phyloP scores from a whole-genome alignment of 2,329 filamentous ascomycete species.

The Trichoderma endophyticum region DNA sequence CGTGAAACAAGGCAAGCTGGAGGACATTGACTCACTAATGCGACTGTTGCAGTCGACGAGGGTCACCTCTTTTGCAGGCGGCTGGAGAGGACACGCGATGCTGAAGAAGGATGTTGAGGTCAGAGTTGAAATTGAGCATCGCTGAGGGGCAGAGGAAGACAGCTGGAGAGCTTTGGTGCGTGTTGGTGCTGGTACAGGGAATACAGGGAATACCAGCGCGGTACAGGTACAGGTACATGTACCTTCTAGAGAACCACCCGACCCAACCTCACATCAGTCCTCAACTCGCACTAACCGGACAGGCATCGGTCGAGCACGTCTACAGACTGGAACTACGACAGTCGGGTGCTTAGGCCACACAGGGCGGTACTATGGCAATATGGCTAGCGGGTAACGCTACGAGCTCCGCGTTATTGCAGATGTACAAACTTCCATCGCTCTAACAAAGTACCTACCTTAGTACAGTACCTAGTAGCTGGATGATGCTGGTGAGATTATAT shows the following conservation, averaged over 20 bases:
- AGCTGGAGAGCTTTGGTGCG: not conserved
- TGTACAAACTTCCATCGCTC: not conserved
- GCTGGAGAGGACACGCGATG: not conserved
- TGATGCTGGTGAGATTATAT: not conserved
- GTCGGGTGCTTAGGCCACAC: too few species aligned
- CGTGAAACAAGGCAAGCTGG: not conserved
- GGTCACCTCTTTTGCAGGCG: not conserved
- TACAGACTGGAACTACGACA: too few species aligned
- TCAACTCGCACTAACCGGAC: not conserved
- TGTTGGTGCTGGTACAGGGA: not conserved
- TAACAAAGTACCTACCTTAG: not conserved
- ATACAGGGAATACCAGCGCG: not conserved
- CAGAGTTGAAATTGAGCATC: not conserved
- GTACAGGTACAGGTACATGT: not conserved
- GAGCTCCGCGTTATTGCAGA: not conserved
- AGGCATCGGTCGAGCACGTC: not conserved
- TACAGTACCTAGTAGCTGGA: not conserved
- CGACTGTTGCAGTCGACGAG: not conserved
- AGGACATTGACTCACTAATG: not conserved
- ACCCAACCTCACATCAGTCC: not conserved
- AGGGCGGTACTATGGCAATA: too few species aligned
- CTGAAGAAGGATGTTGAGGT: not conserved
- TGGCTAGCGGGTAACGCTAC: not conserved
- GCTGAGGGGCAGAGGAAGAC: not conserved
- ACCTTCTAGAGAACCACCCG: too few species aligned